Evolutionary conservation across 75 land plant genomes (phyloP).

Genomic region (Sequoia sempervirens): DNA sequence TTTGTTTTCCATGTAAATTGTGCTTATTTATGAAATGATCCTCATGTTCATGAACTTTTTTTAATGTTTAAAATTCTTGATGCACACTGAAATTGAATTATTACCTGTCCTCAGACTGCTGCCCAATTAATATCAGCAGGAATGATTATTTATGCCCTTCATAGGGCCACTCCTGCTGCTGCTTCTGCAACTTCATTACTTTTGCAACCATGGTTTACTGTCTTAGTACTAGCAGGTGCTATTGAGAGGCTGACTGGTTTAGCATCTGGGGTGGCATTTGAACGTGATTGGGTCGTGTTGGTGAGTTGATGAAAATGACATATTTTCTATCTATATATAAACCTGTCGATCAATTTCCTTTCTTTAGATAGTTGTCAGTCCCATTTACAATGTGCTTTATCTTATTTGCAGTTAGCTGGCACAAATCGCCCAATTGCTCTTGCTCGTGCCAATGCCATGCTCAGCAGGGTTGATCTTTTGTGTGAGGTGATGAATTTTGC

Average conservation of each 20-base stretch:
- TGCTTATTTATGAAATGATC: neutral
- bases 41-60: neutral
- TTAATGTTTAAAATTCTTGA: neutral
- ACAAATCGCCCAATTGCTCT: slow-evolving; percentile 85
- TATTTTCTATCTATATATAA: neutral
- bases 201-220: slow-evolving; percentile 88
- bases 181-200: slow-evolving; percentile 48
- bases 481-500: slow-evolving; percentile 68
- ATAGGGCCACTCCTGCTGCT: slow-evolving; percentile 17
- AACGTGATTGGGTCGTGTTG: slow-evolving; percentile 98
- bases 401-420: slow-evolving; percentile 75
- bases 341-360: neutral
- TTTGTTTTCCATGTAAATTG: neutral
- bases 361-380: neutral
- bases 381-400: slow-evolving; percentile 5
- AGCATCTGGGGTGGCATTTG: slow-evolving; percentile 89
- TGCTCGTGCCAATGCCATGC: slow-evolving; percentile 90
- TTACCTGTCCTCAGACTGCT: slow-evolving; percentile 55
- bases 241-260: slow-evolving; percentile 81
- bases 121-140: slow-evolving; percentile 83
- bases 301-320: slow-evolving; percentile 59
- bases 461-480: slow-evolving; percentile 80
- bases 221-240: slow-evolving; percentile 69
- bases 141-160: slow-evolving; percentile 72
- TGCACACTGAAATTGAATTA: slow-evolving; percentile 7